Evolutionary conservation across 2,329 filamentous ascomycete genomes (phyloP).

Genomic region (Aspergillus hortae): DNA sequence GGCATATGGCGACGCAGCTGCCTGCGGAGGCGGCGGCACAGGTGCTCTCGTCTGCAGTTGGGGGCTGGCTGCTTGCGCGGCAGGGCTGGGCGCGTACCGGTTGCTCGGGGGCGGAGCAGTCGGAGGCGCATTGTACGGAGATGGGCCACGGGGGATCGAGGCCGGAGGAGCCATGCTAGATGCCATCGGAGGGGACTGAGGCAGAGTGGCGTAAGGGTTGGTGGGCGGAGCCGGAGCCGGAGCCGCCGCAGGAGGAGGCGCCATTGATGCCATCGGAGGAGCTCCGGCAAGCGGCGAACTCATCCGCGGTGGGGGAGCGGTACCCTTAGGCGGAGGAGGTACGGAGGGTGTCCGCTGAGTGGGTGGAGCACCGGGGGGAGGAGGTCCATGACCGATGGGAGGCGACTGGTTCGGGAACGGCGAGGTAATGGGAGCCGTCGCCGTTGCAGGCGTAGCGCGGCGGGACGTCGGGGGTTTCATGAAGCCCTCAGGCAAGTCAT

Average conservation of each 20-base stretch:
- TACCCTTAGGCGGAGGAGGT: slow-evolving; percentile 79
- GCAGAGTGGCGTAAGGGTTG: slow-evolving; percentile 37
- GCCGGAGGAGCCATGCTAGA: slow-evolving; percentile 46
- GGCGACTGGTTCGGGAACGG: slow-evolving; percentile 69
- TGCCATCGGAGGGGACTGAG: slow-evolving; percentile 42
- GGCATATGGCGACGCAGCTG: slow-evolving; percentile 54
- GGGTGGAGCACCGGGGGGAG: slow-evolving; percentile 57
- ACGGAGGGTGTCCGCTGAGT: slow-evolving; percentile 67
- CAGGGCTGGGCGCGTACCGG: slow-evolving; percentile 69
- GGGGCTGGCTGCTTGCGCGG: slow-evolving; percentile 51
- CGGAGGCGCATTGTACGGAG: slow-evolving; percentile 82
- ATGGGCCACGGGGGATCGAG: slow-evolving; percentile 65
- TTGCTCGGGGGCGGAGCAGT: slow-evolving; percentile 65
- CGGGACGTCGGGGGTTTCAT: slow-evolving; percentile 68
- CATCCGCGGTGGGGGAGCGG: slow-evolving; percentile 62
- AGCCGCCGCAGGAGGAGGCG: slow-evolving; percentile 47
- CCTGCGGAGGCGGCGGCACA: slow-evolving; percentile 47
- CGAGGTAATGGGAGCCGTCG: slow-evolving; percentile 61
- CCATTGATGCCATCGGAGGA: slow-evolving; percentile 30
- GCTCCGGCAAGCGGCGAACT: slow-evolving; percentile 64
- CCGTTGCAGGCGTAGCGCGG: slow-evolving; percentile 67
- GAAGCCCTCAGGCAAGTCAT: slow-evolving; percentile 84
- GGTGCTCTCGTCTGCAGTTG: slow-evolving; percentile 44
- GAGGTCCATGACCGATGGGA: slow-evolving; percentile 38
- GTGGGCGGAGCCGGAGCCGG: slow-evolving; percentile 57